These are phyloP conservation scores for Psilocybe subaeruginosa DNA, from an alignment of 768 basidiomycete species.

Conservation along the genomic window DNA sequence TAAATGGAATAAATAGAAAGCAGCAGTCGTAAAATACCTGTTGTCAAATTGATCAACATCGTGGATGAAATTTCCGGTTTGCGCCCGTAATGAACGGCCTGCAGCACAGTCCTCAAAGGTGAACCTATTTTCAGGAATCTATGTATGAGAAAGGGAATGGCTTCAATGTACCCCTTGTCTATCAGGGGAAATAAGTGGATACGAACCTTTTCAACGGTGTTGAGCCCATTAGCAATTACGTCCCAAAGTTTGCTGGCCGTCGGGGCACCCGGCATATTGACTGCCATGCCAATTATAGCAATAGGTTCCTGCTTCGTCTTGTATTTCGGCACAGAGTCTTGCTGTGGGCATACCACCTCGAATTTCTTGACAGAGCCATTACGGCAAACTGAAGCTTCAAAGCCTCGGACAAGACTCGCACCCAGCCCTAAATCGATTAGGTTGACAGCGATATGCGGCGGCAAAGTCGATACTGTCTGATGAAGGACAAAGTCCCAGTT, in stretches of 20 bases:
- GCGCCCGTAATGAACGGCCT: conserved; percentile 50
- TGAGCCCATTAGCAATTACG: conserved; percentile 55
- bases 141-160: background rate
- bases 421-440: conserved; percentile 58
- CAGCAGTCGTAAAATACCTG: conserved; percentile 26
- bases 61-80: conserved; percentile 66
- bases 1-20: background rate
- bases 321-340: background rate
- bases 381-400: conserved; percentile 37
- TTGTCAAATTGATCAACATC: conserved; percentile 66
- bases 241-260: conserved; percentile 57
- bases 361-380: conserved; percentile 14
- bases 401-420: conserved; percentile 30
- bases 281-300: conserved; percentile 75
- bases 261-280: conserved; percentile 58
- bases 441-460: conserved; percentile 27
- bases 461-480: conserved; percentile 26
- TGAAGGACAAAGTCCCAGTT: conserved; percentile 52
- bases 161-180: conserved; percentile 1
- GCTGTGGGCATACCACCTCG: conserved; percentile 28
- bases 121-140: conserved; percentile 72
- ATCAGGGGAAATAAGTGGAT: background rate
- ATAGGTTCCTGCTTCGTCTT: conserved; percentile 43
- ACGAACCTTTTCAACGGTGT: conserved; percentile 59
- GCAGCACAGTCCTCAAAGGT: conserved; percentile 42